phyloP scores from a whole-genome alignment of 441 rosid genomes.

The Erodium trifolium region DNA sequence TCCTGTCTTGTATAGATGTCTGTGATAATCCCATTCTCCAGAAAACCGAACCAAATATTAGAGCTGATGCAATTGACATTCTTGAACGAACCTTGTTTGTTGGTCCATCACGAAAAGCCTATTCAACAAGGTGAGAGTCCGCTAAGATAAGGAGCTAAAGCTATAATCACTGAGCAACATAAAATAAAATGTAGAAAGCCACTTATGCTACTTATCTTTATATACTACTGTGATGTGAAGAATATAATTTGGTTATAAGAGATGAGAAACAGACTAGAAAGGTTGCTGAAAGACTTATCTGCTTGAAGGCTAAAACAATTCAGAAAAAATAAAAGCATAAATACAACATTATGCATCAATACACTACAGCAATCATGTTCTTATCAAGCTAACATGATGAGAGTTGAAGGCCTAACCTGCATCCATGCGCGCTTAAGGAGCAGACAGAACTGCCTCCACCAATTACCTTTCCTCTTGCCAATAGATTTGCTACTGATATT shows the following conservation, averaged over 20 bases:
- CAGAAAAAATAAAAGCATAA: background rate
- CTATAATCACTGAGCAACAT: slow-evolving; percentile 8
- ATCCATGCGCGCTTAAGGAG: slow-evolving; percentile 90
- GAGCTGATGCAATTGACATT: slow-evolving; percentile 94
- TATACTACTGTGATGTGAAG: too few relatives aligned
- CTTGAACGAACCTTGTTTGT: slow-evolving; percentile 92
- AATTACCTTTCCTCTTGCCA: slow-evolving; percentile 45
- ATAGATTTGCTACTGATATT: slow-evolving; percentile 32
- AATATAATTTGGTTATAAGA: too few relatives aligned
- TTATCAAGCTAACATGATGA: slow-evolving; percentile 1
- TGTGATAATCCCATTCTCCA: slow-evolving; percentile 96
- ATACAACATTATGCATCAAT: too few relatives aligned
- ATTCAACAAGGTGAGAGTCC: slow-evolving; percentile 21
- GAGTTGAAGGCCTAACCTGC: slow-evolving; percentile 53
- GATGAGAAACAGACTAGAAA: background rate
- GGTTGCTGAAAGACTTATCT: slow-evolving; percentile 8
- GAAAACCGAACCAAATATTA: slow-evolving; percentile 94
- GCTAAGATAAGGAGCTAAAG: slow-evolving; percentile 14
- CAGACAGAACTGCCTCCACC: slow-evolving; percentile 88
- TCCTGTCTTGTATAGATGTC: slow-evolving; percentile 89
- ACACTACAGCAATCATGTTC: background rate
- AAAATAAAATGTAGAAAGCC: slow-evolving; percentile 7
- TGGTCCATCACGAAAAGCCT: slow-evolving; percentile 97
- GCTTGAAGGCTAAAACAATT: background rate
- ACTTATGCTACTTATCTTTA: background rate